phyloP scores from a whole-genome alignment of 2,329 filamentous ascomycete species.

The Berkeleyomyces rouxiae region DNA sequence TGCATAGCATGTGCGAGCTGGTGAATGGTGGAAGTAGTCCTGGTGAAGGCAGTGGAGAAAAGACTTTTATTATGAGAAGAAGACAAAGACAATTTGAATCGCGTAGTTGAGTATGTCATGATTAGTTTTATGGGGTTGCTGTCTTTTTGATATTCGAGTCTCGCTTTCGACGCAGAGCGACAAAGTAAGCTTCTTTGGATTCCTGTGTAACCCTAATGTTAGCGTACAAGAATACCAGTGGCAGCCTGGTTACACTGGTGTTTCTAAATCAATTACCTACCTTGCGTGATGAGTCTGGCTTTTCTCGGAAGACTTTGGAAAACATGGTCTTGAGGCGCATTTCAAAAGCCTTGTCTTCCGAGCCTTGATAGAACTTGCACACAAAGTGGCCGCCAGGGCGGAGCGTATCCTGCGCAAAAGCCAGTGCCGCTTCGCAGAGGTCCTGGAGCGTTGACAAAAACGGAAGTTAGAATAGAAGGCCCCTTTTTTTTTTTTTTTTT shows the following conservation, averaged over 20 bases:
- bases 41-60: neutral
- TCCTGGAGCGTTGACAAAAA: constrained; percentile 39
- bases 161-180: constrained; percentile 54
- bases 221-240: neutral
- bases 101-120: neutral
- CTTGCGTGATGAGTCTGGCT: constrained; percentile 76
- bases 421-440: constrained; percentile 64
- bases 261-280: constrained; percentile 32
- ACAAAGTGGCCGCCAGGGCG: constrained; percentile 74
- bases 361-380: constrained; percentile 93
- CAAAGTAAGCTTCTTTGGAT: constrained; percentile 74
- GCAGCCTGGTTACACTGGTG: neutral
- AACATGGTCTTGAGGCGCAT: constrained; percentile 60
- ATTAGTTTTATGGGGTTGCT: neutral
- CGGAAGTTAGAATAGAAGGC: too few species aligned
- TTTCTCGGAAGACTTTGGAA: constrained; percentile 64
- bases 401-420: constrained; percentile 73
- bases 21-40: neutral
- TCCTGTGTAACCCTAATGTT: constrained; percentile 32
- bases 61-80: neutral
- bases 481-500: too few species aligned
- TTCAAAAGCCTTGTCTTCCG: constrained; percentile 70
- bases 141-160: constrained; percentile 6
- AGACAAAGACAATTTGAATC: neutral
- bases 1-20: neutral